Evolutionary conservation across 2,329 filamentous ascomycete species (phyloP), one percentile per base, ranked within the genome.

Genomic region (Claviceps sp.): DNA sequence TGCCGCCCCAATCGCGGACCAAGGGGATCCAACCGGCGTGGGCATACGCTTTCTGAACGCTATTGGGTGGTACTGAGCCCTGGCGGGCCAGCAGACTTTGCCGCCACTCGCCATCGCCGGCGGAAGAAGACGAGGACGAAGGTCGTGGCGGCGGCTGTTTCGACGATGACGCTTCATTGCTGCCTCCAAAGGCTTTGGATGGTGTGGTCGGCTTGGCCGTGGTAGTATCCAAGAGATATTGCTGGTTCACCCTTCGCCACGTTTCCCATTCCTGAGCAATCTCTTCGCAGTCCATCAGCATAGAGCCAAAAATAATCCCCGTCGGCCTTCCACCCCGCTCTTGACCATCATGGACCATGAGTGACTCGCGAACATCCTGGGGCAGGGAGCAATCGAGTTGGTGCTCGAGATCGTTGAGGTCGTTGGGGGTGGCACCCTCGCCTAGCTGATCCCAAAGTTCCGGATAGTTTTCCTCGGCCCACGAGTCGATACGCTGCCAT

Each of bases 251-350:
- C 56, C 81, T 83, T 61, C 89, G 84, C 93, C 93, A 98, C 64
- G 95, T 94, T 61, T 87, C 85, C 88, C 91, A 97, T 66, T 98
- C 93, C 67, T 96, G 89, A 22, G 95, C 85, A 60, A 98, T 95
- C 65, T 98, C 93, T 68, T 98, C 93, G 64, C 93, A 97, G 68
- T 98, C 93, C 53, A 98, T 80, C 57, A 98, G 72, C 93, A 98
- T 98, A 65, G 82, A 85, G 55, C 90, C 81, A 61, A 98, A 97
- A 55, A 98, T 81, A 59, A 97, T 85, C 56, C 93, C 93, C 0
- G 91, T 96, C 1, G 93, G 93, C 53, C 78, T 77, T 57, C 93
- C 93, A 56, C 89, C 88, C 57, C 93, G 85, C 70, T 98, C 93
- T 69, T 98, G 93, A n/a, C 93, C 93, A 63, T 98, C 93, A 67